Evolutionary conservation across 1,284 basidiomycete species (phyloP), one percentile per base, ranked within the genome.

Genomic region (Rhodotorula sp.): DNA sequence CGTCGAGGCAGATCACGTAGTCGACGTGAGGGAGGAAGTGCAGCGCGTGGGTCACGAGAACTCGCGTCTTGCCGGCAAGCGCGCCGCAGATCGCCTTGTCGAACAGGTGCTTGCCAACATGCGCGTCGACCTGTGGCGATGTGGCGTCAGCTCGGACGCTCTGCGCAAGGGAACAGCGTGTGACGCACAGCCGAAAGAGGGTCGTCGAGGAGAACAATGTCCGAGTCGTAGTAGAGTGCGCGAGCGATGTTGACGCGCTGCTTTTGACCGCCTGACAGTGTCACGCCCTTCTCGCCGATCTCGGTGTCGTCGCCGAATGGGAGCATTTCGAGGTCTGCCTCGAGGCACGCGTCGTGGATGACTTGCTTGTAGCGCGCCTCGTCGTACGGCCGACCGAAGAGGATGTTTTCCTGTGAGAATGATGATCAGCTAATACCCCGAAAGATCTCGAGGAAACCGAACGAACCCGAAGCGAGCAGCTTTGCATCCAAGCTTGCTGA

Each of bases 401-500:
- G 87, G 64, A 96, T 89, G 79, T 96, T 96, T 62, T 93, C 89
- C 55, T 89, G 85, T 57, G 91, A 87, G 2, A 88, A 88, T 25
- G 46, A 12, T 88, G 86, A 80, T 79, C 48, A 80, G 79, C 17
- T 17, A 4, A 13, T 25, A n/a, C n/a, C n/a, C n/a, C 23, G n/a
- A 19, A 12, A 42, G 19, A 46, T 1, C 13, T 1, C 25, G 10
- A 13, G 27, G 17, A 19, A 46, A 13, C 44, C 23, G 21, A 21
- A 60, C 59, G 13, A 16, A 41, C 66, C 58, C 61, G 66, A 21
- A 93, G 76, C 5, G 89, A 87, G 0, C 89, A 88, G 78, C 91
- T 92, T 80, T 93, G 92, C 66, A 96, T 94, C 92, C 93, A 96
- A 3, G 92, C 90, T 41, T 85, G 88, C 80, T 93, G 78, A 2